Conservation (phyloP, 495 filamentous ascomycete genomes). For the Trichoderma erinaceum region DNA sequence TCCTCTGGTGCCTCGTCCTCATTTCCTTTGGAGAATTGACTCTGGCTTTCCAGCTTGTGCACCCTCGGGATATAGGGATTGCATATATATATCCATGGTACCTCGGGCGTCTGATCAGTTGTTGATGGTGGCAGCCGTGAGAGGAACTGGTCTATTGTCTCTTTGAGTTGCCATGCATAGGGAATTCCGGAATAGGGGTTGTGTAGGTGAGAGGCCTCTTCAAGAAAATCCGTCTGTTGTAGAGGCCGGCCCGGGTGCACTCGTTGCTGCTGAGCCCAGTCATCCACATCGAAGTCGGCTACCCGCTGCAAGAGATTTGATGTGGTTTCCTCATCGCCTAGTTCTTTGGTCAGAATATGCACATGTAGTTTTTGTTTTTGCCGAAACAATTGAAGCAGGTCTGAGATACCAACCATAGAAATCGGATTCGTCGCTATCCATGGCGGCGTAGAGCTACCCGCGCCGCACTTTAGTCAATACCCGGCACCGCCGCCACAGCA, state of each 20-base stretch:
- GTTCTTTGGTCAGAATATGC: neutral
- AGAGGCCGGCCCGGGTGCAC: constrained; percentile 26
- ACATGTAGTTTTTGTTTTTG: constrained; percentile 19
- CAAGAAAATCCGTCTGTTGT: neutral
- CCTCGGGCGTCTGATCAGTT: constrained; percentile 32
- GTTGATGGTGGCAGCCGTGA: constrained; percentile 58
- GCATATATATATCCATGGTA: constrained; percentile 62
- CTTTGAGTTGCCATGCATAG: constrained; percentile 47
- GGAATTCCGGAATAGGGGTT: constrained; percentile 40
- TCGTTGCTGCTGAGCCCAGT: constrained; percentile 38
- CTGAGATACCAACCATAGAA: constrained; percentile 53
- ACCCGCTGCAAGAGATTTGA: constrained; percentile 29
- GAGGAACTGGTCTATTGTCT: constrained; percentile 58
- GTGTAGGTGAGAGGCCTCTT: constrained; percentile 27
- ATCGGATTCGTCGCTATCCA: constrained; percentile 62
- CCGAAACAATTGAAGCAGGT: constrained; percentile 5
- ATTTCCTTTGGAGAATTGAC: constrained; percentile 37
- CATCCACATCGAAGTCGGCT: constrained; percentile 37
- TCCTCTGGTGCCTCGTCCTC: constrained; percentile 33
- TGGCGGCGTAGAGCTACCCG: constrained; percentile 3
- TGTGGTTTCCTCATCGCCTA: constrained; percentile 50
- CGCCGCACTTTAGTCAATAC: neutral
- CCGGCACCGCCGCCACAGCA: neutral
- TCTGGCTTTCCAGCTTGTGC: constrained; percentile 21
- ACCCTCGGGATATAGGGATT: constrained; percentile 43